Evolutionary conservation across 441 rosid species (phyloP).

Genomic region (Biscutella laevigata): DNA sequence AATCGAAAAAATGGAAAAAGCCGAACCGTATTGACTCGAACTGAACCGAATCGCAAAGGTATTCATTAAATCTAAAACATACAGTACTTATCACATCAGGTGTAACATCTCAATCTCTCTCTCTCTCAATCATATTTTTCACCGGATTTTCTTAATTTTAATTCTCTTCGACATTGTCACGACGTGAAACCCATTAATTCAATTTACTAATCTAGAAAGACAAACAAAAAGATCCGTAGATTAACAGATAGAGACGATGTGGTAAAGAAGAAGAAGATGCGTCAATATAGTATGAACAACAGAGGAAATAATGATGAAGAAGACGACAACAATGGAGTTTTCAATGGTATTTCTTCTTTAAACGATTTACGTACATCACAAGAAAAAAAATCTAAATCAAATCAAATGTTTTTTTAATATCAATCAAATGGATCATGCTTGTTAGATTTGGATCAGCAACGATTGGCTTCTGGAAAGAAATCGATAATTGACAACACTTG

Average conservation of each 20-base stretch:
- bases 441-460: slow-evolving; percentile 46
- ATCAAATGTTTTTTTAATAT: not conserved
- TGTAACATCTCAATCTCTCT: too few relatives aligned
- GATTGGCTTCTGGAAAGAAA: slow-evolving; percentile 34
- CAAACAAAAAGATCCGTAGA: too few relatives aligned
- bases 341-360: slow-evolving; percentile 21
- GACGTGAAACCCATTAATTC: slow-evolving; percentile 17
- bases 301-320: slow-evolving; percentile 26
- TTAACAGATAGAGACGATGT: slow-evolving; percentile 43
- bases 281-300: slow-evolving; percentile 23
- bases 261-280: slow-evolving; percentile 32
- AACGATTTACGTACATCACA: not conserved
- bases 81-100: too few relatives aligned
- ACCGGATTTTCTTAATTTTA: not conserved
- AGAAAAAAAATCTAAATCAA: not conserved
- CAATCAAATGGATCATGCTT: not conserved
- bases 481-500: slow-evolving; percentile 40
- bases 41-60: too few relatives aligned
- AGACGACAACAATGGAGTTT: slow-evolving; percentile 1
- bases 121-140: not conserved
- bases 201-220: not conserved
- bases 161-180: slow-evolving; percentile 13
- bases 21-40: too few relatives aligned
- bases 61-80: too few relatives aligned
- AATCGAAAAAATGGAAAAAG: too few relatives aligned